Evolutionary conservation across 805 yeast species (phyloP).

Genomic region (Ogataea wickerhamii): DNA sequence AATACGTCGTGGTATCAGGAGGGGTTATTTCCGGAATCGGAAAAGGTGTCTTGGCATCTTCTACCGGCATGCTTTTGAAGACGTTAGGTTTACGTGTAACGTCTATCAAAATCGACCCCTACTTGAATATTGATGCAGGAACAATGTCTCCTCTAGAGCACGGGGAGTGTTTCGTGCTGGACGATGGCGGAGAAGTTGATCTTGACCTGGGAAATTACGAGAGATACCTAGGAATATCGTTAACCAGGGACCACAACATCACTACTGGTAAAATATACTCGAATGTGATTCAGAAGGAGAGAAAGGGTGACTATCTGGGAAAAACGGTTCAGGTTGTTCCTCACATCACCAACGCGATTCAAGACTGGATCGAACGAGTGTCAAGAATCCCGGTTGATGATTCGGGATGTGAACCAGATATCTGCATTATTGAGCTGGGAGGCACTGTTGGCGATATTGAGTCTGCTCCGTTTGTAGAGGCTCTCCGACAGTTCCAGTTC

Average conservation of each 20-base stretch:
- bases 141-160: constrained; percentile 99
- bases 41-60: constrained; percentile 96
- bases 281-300: constrained; percentile 88
- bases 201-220: constrained; percentile 97
- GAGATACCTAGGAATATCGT: constrained; percentile 89
- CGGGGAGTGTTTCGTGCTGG: constrained; percentile 96
- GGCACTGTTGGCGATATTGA: constrained; percentile 99
- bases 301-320: constrained; percentile 96
- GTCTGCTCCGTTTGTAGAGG: constrained; percentile 98
- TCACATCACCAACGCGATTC: constrained; percentile 94
- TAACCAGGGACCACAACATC: constrained; percentile 92
- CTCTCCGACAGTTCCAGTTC: constrained; percentile 97
- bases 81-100: constrained; percentile 94
- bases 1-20: constrained; percentile 98
- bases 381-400: constrained; percentile 88
- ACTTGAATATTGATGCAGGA: constrained; percentile 99
- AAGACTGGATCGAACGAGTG: constrained; percentile 97
- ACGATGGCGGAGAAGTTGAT: constrained; percentile 99
- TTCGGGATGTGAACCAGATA: constrained; percentile 85
- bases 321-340: constrained; percentile 99
- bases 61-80: constrained; percentile 92
- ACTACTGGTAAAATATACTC: constrained; percentile 98
- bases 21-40: constrained; percentile 99
- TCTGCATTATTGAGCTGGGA: constrained; percentile 95
- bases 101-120: constrained; percentile 97